A percentile compares a stretch with the other conserved stretches of the same genome.
phyloP scores from a whole-genome alignment of 257 asterid species.

The Solanum sitiens region DNA sequence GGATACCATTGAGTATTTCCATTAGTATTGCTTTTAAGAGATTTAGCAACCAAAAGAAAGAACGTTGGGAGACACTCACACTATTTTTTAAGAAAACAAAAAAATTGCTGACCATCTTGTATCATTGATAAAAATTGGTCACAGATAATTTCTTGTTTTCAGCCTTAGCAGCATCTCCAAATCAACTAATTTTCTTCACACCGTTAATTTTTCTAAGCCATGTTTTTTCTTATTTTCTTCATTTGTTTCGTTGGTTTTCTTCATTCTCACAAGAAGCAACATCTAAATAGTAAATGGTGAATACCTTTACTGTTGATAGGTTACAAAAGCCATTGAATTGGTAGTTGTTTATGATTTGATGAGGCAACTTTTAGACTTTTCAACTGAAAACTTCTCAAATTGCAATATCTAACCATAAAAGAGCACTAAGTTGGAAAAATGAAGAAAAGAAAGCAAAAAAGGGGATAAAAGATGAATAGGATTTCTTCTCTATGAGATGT shows the following conservation, averaged over 20 bases:
- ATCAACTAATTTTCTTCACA: not conserved
- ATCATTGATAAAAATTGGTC: not conserved
- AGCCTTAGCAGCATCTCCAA: not conserved
- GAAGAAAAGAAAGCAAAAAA: not conserved
- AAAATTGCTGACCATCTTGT: not conserved
- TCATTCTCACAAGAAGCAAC: not conserved
- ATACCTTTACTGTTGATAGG: not conserved
- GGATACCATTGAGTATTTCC: not conserved
- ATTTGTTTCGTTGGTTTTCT: not conserved
- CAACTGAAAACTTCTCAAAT: not conserved
- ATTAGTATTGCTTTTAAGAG: not conserved
- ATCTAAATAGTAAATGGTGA: not conserved
- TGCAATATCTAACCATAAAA: not conserved
- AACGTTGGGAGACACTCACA: not conserved
- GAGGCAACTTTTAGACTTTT: not conserved
- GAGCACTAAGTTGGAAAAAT: not conserved
- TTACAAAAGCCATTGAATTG: not conserved
- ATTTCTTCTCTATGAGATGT: not conserved
- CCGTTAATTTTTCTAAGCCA: not conserved
- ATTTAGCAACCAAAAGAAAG: not conserved
- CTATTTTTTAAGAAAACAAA: not conserved
- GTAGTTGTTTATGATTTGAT: not conserved
- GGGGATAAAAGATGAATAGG: not conserved
- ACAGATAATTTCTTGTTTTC: not conserved
- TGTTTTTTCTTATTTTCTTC: not conserved